A percentile compares a stretch with the other conserved stretches of the same genome.
phyloP scores from a whole-genome alignment of 805 yeast genomes.

The Alloascoidea africana region DNA sequence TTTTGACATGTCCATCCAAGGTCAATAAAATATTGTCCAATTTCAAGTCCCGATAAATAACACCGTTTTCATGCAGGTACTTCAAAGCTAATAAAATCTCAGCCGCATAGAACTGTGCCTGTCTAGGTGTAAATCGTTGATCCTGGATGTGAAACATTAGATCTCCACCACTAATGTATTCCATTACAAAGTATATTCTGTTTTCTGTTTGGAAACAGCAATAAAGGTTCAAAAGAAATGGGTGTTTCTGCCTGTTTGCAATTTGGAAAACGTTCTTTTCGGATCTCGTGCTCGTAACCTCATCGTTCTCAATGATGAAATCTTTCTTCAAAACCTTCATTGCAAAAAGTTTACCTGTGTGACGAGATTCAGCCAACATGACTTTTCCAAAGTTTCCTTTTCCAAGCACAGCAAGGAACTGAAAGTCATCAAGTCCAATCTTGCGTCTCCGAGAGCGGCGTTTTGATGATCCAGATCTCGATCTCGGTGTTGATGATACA shows the following conservation, averaged over 20 bases:
- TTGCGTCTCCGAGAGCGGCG: constrained; percentile 47
- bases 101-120: constrained; percentile 79
- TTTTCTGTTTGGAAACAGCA: constrained; percentile 84
- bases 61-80: constrained; percentile 70
- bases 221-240: constrained; percentile 61
- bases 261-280: constrained; percentile 59
- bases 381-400: constrained; percentile 86
- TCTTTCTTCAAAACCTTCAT: constrained; percentile 76
- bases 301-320: constrained; percentile 70
- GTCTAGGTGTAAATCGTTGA: constrained; percentile 54
- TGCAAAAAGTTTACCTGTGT: constrained; percentile 57
- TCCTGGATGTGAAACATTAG: constrained; percentile 88
- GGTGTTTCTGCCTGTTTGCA: constrained; percentile 62
- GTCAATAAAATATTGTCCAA: constrained; percentile 68
- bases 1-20: constrained; percentile 64
- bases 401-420: constrained; percentile 71
- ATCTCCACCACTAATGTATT: constrained; percentile 79
- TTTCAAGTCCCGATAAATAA: constrained; percentile 74
- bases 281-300: constrained; percentile 68
- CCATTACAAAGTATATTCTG: constrained; percentile 80
- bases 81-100: constrained; percentile 67
- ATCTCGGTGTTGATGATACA: neutral
- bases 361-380: constrained; percentile 69
- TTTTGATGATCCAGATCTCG: too few species aligned
- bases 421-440: constrained; percentile 71